Evolutionary conservation across 164 flowering plant genomes (phyloP).

Genomic region (Piper longum): DNA sequence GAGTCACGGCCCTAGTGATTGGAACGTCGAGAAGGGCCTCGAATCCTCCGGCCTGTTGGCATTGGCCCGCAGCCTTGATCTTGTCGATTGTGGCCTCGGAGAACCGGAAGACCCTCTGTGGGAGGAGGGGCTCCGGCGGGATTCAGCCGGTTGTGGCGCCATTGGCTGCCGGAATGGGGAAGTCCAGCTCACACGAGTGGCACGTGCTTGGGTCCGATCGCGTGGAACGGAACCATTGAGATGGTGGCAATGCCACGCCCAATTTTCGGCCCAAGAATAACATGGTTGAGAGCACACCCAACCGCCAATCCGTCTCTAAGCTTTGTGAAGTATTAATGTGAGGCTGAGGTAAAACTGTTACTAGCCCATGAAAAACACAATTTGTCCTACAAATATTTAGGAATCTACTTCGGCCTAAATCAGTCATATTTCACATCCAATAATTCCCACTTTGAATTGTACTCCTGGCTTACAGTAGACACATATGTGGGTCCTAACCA

Average conservation of each 20-base stretch:
- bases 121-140: conserved; percentile 18
- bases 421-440: no score
- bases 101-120: conserved; percentile 71
- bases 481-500: no score
- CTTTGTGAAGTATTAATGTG: conserved; percentile 48
- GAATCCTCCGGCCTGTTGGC: conserved; percentile 13
- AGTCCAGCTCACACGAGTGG: conserved; percentile 73
- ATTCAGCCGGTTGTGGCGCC: conserved; percentile 8
- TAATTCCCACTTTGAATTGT: no score
- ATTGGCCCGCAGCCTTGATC: conserved; percentile 55
- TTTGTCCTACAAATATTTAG: not conserved
- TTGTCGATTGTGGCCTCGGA: conserved; percentile 47
- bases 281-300: conserved; percentile 93
- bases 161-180: conserved; percentile 26
- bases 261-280: conserved; percentile 80
- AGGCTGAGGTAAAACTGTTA: no score
- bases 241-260: conserved; percentile 37
- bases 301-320: conserved; percentile 76
- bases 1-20: conserved; percentile 54
- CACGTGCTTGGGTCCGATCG: conserved; percentile 64
- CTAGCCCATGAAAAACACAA: not conserved
- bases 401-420: not conserved
- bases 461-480: no score
- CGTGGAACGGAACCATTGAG: conserved; percentile 60
- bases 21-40: conserved; percentile 71